These are phyloP conservation scores for Arthroderma sp. DNA, from an alignment of 2,329 filamentous ascomycete species.

Conservation along the genomic window DNA sequence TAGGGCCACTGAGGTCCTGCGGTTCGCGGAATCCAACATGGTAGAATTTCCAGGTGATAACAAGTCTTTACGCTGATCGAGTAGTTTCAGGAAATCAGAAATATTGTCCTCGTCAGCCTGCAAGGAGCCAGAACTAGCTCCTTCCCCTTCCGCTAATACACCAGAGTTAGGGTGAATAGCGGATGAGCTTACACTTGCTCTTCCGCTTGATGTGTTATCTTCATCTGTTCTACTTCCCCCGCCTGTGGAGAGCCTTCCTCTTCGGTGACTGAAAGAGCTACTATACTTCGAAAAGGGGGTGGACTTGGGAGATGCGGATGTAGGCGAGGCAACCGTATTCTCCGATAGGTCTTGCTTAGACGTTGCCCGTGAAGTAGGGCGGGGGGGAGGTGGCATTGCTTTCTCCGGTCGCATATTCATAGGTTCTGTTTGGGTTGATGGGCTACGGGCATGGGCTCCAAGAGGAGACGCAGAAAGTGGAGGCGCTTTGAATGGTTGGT, in stretches of 20 bases:
- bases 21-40: slow-evolving; percentile 50
- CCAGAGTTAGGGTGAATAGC: slow-evolving; percentile 59
- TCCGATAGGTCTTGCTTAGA: slow-evolving; percentile 45
- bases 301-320: slow-evolving; percentile 66
- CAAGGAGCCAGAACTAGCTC: slow-evolving; percentile 50
- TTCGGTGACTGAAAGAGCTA: slow-evolving; percentile 83
- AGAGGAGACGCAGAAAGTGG: slow-evolving; percentile 77
- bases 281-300: slow-evolving; percentile 71
- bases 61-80: slow-evolving; percentile 81
- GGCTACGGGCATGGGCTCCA: slow-evolving; percentile 24
- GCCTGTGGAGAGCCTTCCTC: slow-evolving; percentile 63
- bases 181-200: slow-evolving; percentile 38
- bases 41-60: slow-evolving; percentile 48
- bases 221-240: slow-evolving; percentile 47
- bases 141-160: slow-evolving; percentile 56
- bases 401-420: slow-evolving; percentile 7
- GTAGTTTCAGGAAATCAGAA: slow-evolving; percentile 75
- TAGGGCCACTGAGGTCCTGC: slow-evolving; percentile 64
- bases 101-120: slow-evolving; percentile 85
- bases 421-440: not conserved
- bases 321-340: slow-evolving; percentile 49
- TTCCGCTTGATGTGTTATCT: slow-evolving; percentile 46
- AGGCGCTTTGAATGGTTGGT: slow-evolving; percentile 92
- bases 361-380: slow-evolving; percentile 17
- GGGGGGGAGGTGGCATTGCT: slow-evolving; percentile 26